These are phyloP conservation scores for Aspergillus haitiensis DNA, from an alignment of 495 filamentous ascomycete genomes.

Conservation along the genomic window DNA sequence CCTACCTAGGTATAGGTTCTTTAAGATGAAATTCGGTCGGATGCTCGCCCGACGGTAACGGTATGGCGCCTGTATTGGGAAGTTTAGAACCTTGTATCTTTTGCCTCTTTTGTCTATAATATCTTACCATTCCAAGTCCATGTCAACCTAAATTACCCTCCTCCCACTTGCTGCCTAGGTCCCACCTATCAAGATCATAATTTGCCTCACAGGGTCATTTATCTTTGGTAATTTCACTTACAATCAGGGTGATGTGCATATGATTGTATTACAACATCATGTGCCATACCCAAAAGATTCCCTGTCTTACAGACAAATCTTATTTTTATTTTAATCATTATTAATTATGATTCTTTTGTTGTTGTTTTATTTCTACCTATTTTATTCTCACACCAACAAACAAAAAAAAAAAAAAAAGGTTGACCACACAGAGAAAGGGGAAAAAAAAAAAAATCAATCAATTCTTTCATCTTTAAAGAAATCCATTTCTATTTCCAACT, in stretches of 20 bases:
- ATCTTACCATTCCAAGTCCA: neutral
- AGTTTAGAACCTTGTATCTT: neutral
- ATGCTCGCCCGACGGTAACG: neutral
- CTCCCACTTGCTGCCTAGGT: neutral
- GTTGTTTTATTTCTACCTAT: neutral
- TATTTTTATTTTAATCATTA: neutral
- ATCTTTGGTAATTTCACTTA: neutral
- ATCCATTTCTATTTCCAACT: too few species aligned
- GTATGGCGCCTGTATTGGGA: neutral
- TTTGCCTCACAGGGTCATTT: conserved; percentile 2
- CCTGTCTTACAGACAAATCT: conserved; percentile 2
- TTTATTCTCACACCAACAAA: neutral
- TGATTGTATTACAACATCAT: conserved; percentile 5
- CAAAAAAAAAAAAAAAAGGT: neutral
- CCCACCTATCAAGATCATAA: conserved; percentile 7
- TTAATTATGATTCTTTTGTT: conserved; percentile 2
- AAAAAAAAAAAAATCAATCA: too few species aligned
- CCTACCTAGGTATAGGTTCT: too few species aligned
- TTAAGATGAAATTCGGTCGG: too few species aligned
- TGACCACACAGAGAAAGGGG: too few species aligned
- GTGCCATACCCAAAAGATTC: conserved; percentile 9
- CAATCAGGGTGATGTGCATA: neutral
- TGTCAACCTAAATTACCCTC: neutral
- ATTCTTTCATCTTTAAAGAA: too few species aligned
- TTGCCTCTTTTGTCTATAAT: neutral